Conservation (phyloP, 495 filamentous ascomycete genomes). For the Penicillium macrosclerotiorum region DNA sequence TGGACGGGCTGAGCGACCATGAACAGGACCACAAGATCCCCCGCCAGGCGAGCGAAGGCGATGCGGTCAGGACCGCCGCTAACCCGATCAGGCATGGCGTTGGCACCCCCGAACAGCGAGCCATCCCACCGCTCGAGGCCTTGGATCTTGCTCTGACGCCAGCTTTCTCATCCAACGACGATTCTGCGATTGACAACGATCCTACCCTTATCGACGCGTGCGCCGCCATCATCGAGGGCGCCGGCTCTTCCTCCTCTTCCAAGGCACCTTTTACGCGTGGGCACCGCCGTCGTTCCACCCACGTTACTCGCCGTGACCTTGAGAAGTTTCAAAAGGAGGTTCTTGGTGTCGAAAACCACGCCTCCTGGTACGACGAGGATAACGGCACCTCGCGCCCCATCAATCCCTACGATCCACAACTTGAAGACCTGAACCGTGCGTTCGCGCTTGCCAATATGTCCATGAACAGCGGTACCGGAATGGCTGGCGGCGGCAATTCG, state of each 20-base stretch:
- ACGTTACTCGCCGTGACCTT: slow-evolving; percentile 45
- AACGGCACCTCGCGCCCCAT: slow-evolving; percentile 19
- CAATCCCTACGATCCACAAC: slow-evolving; percentile 33
- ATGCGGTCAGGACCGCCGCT: slow-evolving; percentile 4
- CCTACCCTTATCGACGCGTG: slow-evolving; percentile 7
- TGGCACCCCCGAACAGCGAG: slow-evolving; percentile 2
- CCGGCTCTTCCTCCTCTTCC: slow-evolving; percentile 31
- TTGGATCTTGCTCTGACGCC: not conserved
- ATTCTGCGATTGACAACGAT: slow-evolving; percentile 1
- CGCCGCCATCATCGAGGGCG: slow-evolving; percentile 40
- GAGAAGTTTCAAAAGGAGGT: slow-evolving; percentile 45
- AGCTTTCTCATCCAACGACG: not conserved
- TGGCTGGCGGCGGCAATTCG: slow-evolving; percentile 30
- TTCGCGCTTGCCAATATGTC: slow-evolving; percentile 37
- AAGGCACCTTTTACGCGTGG: slow-evolving; percentile 43
- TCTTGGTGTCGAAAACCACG: slow-evolving; percentile 35
- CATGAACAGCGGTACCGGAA: slow-evolving; percentile 34
- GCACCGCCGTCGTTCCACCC: slow-evolving; percentile 48
- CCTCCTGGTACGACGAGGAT: slow-evolving; percentile 35
- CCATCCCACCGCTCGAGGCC: not conserved
- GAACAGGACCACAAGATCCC: not conserved
- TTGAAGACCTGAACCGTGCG: slow-evolving; percentile 37
- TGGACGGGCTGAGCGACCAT: slow-evolving; percentile 2
- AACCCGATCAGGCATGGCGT: slow-evolving; percentile 18
- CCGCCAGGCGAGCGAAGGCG: not conserved